Conservation (phyloP, 2,329 filamentous ascomycete species). For the Emmonsia crescens region DNA sequence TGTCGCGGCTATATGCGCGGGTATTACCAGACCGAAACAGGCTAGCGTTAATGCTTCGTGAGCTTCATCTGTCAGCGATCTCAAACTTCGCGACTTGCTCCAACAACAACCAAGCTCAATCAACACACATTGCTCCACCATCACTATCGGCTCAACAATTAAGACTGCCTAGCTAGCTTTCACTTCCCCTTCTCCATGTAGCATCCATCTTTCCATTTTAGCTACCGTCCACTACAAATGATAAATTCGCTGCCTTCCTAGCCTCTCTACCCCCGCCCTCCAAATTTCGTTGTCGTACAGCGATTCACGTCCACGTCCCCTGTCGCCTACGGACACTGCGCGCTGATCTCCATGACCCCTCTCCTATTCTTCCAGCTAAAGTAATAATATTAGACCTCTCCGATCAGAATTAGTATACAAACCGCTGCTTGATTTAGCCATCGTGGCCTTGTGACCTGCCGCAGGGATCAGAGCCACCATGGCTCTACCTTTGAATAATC, state of each 20-base stretch:
- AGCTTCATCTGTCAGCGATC: neutral
- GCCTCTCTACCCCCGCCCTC: neutral
- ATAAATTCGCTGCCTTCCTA: neutral
- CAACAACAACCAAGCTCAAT: neutral
- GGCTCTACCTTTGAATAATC: constrained; percentile 35
- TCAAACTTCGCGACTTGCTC: neutral
- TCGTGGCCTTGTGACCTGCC: neutral
- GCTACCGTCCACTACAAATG: no score
- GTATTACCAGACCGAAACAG: neutral
- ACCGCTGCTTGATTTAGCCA: neutral
- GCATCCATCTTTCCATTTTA: neutral
- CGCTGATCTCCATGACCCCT: neutral
- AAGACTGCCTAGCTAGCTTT: neutral
- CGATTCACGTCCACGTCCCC: neutral
- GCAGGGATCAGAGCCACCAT: constrained; percentile 2
- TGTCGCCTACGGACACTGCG: neutral
- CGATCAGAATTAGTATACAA: neutral
- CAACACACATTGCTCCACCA: neutral
- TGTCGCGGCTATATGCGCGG: neutral
- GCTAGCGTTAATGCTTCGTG: neutral
- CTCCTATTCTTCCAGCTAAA: neutral
- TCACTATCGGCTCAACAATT: neutral
- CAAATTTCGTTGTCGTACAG: neutral
- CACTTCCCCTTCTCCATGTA: neutral
- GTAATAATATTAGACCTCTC: neutral